phyloP scores from a whole-genome alignment of 2,329 filamentous ascomycete species.

The Aureobasidium sp. region DNA sequence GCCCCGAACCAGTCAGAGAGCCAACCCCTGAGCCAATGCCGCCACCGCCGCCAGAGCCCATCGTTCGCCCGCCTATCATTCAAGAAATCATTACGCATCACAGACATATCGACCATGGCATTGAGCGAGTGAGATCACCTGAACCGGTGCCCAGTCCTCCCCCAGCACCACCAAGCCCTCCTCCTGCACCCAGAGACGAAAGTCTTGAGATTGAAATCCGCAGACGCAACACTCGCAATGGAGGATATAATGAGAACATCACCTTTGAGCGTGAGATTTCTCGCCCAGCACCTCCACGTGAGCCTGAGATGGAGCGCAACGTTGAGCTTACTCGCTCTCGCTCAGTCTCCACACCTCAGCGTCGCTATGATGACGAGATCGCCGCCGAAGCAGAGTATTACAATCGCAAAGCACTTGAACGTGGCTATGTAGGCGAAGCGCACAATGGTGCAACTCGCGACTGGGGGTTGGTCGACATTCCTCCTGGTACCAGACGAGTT shows the following conservation, averaged over 20 bases:
- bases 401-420: constrained; percentile 58
- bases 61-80: constrained; percentile 71
- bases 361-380: constrained; percentile 44
- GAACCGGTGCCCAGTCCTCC: constrained; percentile 32
- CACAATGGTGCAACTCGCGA: constrained; percentile 63
- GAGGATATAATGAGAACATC: constrained; percentile 56
- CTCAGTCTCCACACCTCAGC: constrained; percentile 32
- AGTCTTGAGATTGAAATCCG: constrained; percentile 49
- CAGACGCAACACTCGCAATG: constrained; percentile 42
- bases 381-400: constrained; percentile 51
- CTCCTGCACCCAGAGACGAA: constrained; percentile 39
- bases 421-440: constrained; percentile 63
- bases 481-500: constrained; percentile 73
- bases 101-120: constrained; percentile 73
- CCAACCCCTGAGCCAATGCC: constrained; percentile 43
- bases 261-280: constrained; percentile 40
- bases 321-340: constrained; percentile 28
- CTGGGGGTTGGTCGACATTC: constrained; percentile 78
- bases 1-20: constrained; percentile 21
- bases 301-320: background rate
- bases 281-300: background rate
- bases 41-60: constrained; percentile 48
- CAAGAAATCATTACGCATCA: constrained; percentile 87
- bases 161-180: constrained; percentile 39
- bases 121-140: constrained; percentile 35